These are phyloP conservation scores for Pseudogymnoascus verrucosus DNA, from an alignment of 2,329 filamentous ascomycete genomes.

Conservation along the genomic window DNA sequence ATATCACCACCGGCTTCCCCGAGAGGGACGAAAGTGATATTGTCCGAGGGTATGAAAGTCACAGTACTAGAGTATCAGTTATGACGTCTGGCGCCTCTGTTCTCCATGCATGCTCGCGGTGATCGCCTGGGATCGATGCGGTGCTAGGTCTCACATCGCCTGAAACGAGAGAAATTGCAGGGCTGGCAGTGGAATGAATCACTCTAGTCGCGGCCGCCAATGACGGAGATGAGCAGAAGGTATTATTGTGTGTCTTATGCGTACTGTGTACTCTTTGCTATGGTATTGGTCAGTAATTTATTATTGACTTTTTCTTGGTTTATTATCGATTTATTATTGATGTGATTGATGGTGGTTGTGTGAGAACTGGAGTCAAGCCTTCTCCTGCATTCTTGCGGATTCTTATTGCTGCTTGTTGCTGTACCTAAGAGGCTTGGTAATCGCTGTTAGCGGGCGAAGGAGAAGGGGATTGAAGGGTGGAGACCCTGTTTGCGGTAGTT, in stretches of 20 bases:
- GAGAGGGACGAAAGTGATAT: background rate
- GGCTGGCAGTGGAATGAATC: background rate
- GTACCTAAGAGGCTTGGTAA: background rate
- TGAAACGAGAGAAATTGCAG: slow-evolving; percentile 6
- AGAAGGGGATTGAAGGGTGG: background rate
- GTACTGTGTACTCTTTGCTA: background rate
- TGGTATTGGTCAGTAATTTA: background rate
- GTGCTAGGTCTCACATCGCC: slow-evolving; percentile 1
- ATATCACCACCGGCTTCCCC: background rate
- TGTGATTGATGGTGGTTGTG: background rate
- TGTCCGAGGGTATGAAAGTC: background rate
- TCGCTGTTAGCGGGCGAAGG: slow-evolving; percentile 1
- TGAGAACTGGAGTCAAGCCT: background rate
- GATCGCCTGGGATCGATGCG: background rate
- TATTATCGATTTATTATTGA: background rate
- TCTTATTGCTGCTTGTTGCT: background rate
- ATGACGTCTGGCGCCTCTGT: background rate
- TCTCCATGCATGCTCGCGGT: background rate
- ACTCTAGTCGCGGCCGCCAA: background rate
- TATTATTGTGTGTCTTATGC: background rate
- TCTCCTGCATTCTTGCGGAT: background rate
- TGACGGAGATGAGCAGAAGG: background rate
- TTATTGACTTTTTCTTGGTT: background rate
- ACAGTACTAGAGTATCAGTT: background rate
- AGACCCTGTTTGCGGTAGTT: background rate